These are phyloP conservation scores for Metschnikowia reukaufii DNA, from an alignment of 805 yeast species.

Conservation along the genomic window DNA sequence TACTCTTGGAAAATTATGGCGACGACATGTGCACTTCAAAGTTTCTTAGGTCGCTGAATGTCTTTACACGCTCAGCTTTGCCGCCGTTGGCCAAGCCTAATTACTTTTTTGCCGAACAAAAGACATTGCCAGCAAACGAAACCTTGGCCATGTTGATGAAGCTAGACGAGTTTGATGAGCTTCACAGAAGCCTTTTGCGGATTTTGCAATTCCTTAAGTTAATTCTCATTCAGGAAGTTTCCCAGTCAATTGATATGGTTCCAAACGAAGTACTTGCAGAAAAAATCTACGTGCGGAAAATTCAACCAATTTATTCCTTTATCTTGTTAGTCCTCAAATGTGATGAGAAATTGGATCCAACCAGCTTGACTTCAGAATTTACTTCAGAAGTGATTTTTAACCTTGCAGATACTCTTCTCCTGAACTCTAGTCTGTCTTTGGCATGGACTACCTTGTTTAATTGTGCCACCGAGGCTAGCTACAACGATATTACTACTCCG, in stretches of 20 bases:
- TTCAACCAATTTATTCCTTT: conserved; percentile 11
- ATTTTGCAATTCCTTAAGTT: conserved; percentile 8
- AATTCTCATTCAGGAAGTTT: conserved; percentile 6
- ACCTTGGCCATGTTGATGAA: conserved; percentile 7
- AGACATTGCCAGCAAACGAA: conserved; percentile 4
- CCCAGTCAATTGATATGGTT: background rate
- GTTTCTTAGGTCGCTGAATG: background rate
- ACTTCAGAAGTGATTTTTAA: background rate
- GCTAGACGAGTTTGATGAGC: conserved; percentile 14
- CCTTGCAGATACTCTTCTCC: conserved; percentile 1
- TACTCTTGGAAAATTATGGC: conserved; percentile 5
- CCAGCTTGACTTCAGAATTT: conserved; percentile 1
- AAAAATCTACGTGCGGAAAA: conserved; percentile 12
- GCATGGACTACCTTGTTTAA: conserved; percentile 33
- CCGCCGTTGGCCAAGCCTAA: conserved; percentile 36
- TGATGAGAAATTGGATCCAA: conserved; percentile 1
- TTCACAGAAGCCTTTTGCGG: conserved; percentile 11
- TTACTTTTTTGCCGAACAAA: conserved; percentile 17
- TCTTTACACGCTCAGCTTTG: conserved; percentile 5
- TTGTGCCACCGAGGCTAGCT: conserved; percentile 32
- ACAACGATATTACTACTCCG: conserved; percentile 25
- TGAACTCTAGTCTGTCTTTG: conserved; percentile 11
- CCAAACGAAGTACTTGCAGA: conserved; percentile 7
- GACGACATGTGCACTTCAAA: conserved; percentile 1
- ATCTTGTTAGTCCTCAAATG: conserved; percentile 13